These are phyloP conservation scores for Carex pumila DNA, from an alignment of 176 grass and related monocot species.

Conservation along the genomic window DNA sequence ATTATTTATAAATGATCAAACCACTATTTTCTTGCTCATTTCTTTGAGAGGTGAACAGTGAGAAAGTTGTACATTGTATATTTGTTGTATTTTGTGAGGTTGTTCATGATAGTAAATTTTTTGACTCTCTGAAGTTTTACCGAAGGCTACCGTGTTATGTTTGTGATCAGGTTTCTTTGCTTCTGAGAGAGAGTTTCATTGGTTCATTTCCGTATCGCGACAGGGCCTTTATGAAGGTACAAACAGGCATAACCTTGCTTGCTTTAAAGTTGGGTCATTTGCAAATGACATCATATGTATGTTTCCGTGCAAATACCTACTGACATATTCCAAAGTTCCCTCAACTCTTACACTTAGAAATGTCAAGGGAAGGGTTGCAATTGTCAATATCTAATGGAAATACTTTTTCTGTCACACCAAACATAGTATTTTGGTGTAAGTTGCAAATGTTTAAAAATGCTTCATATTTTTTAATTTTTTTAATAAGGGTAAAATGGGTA, in stretches of 20 bases:
- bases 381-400: background rate
- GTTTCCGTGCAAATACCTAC: background rate
- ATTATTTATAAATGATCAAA: background rate
- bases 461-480: no score
- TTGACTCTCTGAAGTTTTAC: background rate
- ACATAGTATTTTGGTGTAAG: background rate
- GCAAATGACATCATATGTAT: background rate
- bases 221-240: slow-evolving; percentile 96
- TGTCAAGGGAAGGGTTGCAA: background rate
- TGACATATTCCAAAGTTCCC: background rate
- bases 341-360: background rate
- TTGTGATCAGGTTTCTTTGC: slow-evolving; percentile 75
- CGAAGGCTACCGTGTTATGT: slow-evolving; percentile 8
- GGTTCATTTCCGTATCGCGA: slow-evolving; percentile 72
- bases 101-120: background rate
- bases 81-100: background rate
- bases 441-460: background rate
- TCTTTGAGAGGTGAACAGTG: background rate
- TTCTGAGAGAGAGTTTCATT: slow-evolving; percentile 92
- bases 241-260: background rate
- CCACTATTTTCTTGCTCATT: background rate
- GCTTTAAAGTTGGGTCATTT: background rate
- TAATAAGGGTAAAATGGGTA: no score
- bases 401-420: background rate
- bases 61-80: background rate